Percentiles rank a stretch among this genome's conserved stretches.
Evolutionary conservation across 2,329 filamentous ascomycete species (phyloP).

Genomic region (Zarea fungicola): DNA sequence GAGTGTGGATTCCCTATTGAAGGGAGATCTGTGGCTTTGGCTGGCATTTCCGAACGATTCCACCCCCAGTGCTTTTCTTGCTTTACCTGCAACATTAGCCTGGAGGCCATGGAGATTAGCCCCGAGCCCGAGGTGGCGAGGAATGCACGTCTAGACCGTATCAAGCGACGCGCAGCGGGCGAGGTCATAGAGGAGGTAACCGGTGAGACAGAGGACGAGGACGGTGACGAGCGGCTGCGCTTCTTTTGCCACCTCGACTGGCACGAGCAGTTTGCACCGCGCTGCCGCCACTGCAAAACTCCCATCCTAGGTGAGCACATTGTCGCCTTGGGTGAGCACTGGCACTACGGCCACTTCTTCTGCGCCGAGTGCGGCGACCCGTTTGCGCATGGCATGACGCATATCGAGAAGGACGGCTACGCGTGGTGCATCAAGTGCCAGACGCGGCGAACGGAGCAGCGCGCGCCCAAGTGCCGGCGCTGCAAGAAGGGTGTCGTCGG

Average conservation of each 20-base stretch:
- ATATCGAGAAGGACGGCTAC: constrained; percentile 93
- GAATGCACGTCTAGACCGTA: constrained; percentile 66
- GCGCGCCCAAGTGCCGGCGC: constrained; percentile 79
- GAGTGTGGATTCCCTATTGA: constrained; percentile 81
- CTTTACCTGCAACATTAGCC: constrained; percentile 76
- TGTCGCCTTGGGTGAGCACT: constrained; percentile 88
- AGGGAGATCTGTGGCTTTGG: constrained; percentile 82
- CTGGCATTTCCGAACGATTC: constrained; percentile 68
- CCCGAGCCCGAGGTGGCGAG: constrained; percentile 76
- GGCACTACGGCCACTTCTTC: constrained; percentile 98
- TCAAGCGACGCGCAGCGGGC: constrained; percentile 54
- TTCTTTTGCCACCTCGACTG: constrained; percentile 99
- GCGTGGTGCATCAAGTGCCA: constrained; percentile 95
- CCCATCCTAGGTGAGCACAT: constrained; percentile 95
- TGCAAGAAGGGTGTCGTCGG: constrained; percentile 84
- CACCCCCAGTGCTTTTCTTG: constrained; percentile 93
- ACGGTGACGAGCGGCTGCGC: constrained; percentile 67
- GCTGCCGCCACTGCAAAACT: constrained; percentile 93
- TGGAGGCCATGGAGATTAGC: constrained; percentile 95
- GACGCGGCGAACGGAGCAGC: constrained; percentile 83
- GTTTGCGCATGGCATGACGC: constrained; percentile 66
- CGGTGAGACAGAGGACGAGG: constrained; percentile 60
- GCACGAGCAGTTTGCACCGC: constrained; percentile 88
- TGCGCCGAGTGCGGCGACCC: constrained; percentile 98
- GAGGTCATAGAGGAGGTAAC: constrained; percentile 58